Conservation (phyloP, 306 rosid genomes). For the Aeschynomene evenia region DNA sequence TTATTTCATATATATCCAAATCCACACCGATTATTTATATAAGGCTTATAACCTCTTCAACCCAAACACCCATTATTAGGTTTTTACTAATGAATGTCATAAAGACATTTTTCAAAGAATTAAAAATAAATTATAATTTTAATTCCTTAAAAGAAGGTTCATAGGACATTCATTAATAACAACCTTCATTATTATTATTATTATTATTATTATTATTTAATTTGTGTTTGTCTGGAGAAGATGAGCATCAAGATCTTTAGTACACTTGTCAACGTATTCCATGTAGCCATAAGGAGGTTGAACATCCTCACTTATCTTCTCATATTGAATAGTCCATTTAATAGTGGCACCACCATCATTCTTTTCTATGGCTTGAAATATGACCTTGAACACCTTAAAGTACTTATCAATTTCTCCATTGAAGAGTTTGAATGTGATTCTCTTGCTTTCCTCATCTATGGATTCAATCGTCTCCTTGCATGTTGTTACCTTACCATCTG, state of each 20-base stretch:
- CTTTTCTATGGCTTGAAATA: not conserved
- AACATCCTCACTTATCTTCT: not conserved
- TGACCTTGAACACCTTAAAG: not conserved
- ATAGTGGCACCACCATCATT: not conserved
- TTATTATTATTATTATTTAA: too few relatives aligned
- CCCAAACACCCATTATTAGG: too few relatives aligned
- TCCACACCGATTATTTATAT: too few relatives aligned
- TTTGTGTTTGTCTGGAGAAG: not conserved
- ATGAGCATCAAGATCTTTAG: not conserved
- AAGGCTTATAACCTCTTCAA: too few relatives aligned
- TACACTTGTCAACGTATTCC: not conserved
- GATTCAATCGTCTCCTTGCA: not conserved
- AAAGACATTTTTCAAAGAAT: too few relatives aligned
- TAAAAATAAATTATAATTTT: too few relatives aligned
- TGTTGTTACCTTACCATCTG: not conserved
- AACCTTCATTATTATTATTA: too few relatives aligned
- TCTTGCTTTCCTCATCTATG: not conserved
- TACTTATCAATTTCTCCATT: not conserved
- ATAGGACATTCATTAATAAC: too few relatives aligned
- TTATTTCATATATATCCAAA: too few relatives aligned
- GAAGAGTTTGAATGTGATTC: not conserved
- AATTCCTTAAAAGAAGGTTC: too few relatives aligned
- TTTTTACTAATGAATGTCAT: too few relatives aligned
- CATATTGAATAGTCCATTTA: not conserved
- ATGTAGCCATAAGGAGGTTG: not conserved